Percentiles rank a stretch among this genome's conserved stretches.
phyloP scores from a whole-genome alignment of 495 filamentous ascomycete species.

The Penicillium tannophilum region DNA sequence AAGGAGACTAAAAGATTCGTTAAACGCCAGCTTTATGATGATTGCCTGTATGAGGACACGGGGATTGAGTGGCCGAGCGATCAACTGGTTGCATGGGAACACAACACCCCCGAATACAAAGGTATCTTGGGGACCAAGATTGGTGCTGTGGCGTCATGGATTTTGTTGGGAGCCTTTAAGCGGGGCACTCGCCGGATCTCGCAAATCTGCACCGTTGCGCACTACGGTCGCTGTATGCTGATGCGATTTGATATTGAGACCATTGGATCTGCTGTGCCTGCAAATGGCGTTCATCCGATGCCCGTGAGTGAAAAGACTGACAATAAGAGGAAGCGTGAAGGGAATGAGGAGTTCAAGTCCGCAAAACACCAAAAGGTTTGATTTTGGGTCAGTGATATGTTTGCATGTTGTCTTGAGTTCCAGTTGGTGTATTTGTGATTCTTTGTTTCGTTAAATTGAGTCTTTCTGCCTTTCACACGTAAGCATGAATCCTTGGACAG shows the following conservation, averaged over 20 bases:
- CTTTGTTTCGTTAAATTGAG: too few species aligned
- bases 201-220: background rate
- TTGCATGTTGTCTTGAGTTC: too few species aligned
- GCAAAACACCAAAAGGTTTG: background rate
- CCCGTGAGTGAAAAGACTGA: background rate
- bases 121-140: background rate
- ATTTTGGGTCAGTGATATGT: background rate
- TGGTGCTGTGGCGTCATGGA: background rate
- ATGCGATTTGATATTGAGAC: background rate
- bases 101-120: background rate
- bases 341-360: background rate
- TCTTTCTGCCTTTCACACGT: too few species aligned
- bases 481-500: background rate
- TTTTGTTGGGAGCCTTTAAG: background rate
- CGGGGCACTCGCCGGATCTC: background rate
- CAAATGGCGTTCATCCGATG: too few species aligned
- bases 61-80: background rate
- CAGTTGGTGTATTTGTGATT: too few species aligned
- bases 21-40: background rate
- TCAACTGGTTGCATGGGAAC: background rate
- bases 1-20: background rate
- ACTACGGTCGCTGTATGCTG: background rate
- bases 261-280: background rate
- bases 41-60: background rate
- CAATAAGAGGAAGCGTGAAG: background rate